phyloP scores from a whole-genome alignment of 2,329 filamentous ascomycete genomes.

The Sporothrix mexicana region DNA sequence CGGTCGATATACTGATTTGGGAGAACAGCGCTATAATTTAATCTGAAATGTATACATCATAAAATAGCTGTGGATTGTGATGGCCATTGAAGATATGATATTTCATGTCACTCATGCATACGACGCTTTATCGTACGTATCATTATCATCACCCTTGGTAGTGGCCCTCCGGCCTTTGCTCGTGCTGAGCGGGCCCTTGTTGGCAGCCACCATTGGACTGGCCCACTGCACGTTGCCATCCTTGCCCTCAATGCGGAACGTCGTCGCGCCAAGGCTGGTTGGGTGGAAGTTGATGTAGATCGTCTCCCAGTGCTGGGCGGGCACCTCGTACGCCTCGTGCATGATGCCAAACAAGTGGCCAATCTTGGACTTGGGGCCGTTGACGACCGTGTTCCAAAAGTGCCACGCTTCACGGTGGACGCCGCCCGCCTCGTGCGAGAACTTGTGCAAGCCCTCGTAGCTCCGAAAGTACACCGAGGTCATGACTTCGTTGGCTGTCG shows the following conservation, averaged over 20 bases:
- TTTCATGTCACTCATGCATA: background rate
- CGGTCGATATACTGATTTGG: too few relatives aligned
- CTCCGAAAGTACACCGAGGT: background rate
- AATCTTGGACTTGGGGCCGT: background rate
- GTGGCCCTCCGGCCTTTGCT: background rate
- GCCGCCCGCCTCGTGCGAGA: background rate
- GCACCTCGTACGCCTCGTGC: conserved; percentile 15
- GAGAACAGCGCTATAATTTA: too few relatives aligned
- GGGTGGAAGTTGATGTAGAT: conserved; percentile 7
- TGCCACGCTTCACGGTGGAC: background rate
- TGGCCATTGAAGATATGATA: too few relatives aligned
- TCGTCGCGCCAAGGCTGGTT: background rate
- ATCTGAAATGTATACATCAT: too few relatives aligned
- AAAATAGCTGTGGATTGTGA: too few relatives aligned
- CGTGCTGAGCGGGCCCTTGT: background rate
- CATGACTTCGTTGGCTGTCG: conserved; percentile 1
- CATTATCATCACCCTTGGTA: background rate
- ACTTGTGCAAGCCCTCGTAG: conserved; percentile 3
- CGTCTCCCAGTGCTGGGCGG: conserved; percentile 8
- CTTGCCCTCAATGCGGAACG: background rate
- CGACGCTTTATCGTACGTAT: background rate
- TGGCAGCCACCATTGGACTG: background rate
- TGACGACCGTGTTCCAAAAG: background rate
- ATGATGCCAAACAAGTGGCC: conserved; percentile 13
- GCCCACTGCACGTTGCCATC: background rate